phyloP scores from a whole-genome alignment of 2,329 filamentous ascomycete genomes.

The Pseudogymnoascus sp. region DNA sequence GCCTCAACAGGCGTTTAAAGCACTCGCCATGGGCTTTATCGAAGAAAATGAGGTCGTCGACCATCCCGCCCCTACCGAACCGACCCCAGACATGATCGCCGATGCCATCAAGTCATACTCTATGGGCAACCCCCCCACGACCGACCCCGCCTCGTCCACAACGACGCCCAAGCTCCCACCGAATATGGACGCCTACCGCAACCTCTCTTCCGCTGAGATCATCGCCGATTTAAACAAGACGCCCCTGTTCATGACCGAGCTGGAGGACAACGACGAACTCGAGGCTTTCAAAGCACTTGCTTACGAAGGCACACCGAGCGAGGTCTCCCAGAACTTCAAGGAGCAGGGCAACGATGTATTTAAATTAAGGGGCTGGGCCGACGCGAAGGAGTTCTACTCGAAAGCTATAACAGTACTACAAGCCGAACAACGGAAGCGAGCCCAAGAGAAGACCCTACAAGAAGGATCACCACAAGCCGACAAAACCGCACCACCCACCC shows the following conservation, averaged over 20 bases:
- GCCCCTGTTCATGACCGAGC: constrained; percentile 92
- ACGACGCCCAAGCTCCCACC: constrained; percentile 40
- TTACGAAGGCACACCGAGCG: constrained; percentile 82
- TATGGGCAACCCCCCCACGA: not conserved
- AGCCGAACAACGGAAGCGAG: constrained; percentile 51
- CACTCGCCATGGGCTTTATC: constrained; percentile 12
- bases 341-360: constrained; percentile 90
- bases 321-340: constrained; percentile 78
- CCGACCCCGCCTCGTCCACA: constrained; percentile 10
- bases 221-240: constrained; percentile 57
- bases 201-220: constrained; percentile 51
- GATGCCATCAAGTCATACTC: constrained; percentile 27
- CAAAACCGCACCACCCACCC: constrained; percentile 27
- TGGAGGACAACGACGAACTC: constrained; percentile 76
- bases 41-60: constrained; percentile 13
- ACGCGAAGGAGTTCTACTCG: constrained; percentile 86
- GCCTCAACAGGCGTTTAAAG: not conserved
- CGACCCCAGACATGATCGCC: not conserved
- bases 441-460: constrained; percentile 24
- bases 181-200: constrained; percentile 47
- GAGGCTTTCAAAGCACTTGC: constrained; percentile 84
- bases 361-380: constrained; percentile 60
- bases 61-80: not conserved
- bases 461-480: constrained; percentile 29
- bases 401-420: constrained; percentile 72